These are phyloP conservation scores for Danielozyma ontarioensis DNA, from an alignment of 805 yeast species.

Conservation along the genomic window DNA sequence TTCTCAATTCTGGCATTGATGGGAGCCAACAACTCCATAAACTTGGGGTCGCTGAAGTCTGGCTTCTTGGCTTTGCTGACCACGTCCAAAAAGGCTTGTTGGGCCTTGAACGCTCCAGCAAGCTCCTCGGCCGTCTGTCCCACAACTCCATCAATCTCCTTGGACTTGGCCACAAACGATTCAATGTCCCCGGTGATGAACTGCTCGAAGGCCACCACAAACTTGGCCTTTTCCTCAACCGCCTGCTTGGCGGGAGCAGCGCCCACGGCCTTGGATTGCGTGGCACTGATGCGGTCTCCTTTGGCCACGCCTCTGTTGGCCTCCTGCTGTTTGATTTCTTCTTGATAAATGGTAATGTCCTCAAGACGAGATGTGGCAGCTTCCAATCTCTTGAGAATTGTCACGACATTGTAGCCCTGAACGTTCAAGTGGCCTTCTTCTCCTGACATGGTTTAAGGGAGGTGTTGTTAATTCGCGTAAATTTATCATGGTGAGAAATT, in stretches of 20 bases:
- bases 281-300: constrained; percentile 9
- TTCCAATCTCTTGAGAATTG: constrained; percentile 68
- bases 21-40: constrained; percentile 59
- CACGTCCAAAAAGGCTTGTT: constrained; percentile 53
- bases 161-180: constrained; percentile 56
- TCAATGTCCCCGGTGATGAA: constrained; percentile 48
- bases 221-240: constrained; percentile 31
- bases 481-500: not conserved
- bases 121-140: constrained; percentile 49
- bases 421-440: constrained; percentile 48
- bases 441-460: constrained; percentile 18
- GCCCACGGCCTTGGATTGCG: constrained; percentile 6
- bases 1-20: constrained; percentile 55
- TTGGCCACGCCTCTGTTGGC: constrained; percentile 25
- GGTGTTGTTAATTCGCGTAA: not conserved
- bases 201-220: constrained; percentile 48
- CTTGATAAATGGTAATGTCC: constrained; percentile 79
- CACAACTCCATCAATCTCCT: constrained; percentile 51
- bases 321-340: constrained; percentile 37
- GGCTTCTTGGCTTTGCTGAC: constrained; percentile 65
- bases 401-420: constrained; percentile 84
- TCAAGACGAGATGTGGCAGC: constrained; percentile 92
- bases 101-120: constrained; percentile 52
- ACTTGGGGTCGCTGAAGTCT: constrained; percentile 47
- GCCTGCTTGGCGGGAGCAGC: constrained; percentile 9